Evolutionary conservation across 495 filamentous ascomycete species (phyloP), one percentile per base, ranked within the genome.

Genomic region (Penicillium dipodomyicola): DNA sequence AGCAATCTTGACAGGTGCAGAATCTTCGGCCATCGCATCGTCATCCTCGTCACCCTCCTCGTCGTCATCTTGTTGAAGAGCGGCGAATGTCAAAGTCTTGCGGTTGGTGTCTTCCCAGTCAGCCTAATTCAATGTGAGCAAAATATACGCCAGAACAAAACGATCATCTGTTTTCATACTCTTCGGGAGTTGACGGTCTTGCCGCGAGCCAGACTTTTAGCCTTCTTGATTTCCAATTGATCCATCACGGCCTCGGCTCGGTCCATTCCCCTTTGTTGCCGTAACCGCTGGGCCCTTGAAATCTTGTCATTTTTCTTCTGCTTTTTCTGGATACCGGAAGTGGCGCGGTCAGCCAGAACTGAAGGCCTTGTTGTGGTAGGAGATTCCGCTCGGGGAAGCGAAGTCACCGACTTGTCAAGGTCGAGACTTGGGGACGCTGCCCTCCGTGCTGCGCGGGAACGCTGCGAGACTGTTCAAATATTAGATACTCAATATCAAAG

Each of bases 381-480:
- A 32, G 82, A 76, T 23, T 75, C 66, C 1, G 86, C 82, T 11
- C 82, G 78, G 44, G 82, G 80, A 45, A 82, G 74, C 49, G 81
- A 67, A 60, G 84, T 85, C 37, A 92, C 72, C 3, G 88, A 91
- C 73, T 90, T 90, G 74, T 92, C 88, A 57, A 84, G 77, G 66
- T 91, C 76, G 70, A 90, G 82, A 67, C 84, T 78, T 12, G 86
- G 87, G 14, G 87, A 88, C 23, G 82, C 82, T 39, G 81, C 89
- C 49, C 91, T 84, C 63, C 87, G 80, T 60, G 86, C 87, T 27
- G 86, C 87, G 33, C 89, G 86, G 49, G 89, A 90, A 72, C 87
- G 87, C 48, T 81, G 57, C 4, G 80, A 78, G 33, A 67, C 78
- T 84, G 62, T 29, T 44, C 60, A 23, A 45, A 52, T 50, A 37